Evolutionary conservation across 768 basidiomycete genomes (phyloP), one percentile per base, ranked within the genome.

Genomic region (Boletus huronensis): DNA sequence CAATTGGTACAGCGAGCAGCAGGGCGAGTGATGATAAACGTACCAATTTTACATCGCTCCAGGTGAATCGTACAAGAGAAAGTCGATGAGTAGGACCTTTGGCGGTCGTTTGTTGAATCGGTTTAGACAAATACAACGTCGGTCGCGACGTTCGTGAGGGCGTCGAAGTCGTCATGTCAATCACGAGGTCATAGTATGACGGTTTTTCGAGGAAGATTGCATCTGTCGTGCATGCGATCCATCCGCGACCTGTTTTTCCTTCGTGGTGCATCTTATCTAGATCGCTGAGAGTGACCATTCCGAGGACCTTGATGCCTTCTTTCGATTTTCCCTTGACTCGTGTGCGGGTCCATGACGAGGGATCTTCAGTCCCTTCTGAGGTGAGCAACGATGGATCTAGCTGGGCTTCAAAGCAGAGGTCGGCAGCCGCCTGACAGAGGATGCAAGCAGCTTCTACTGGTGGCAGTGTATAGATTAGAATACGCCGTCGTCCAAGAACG

Each of bases 141-240:
- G 89, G 89, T 45, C 86, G 79, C 21, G 84, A 78, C 16, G 78
- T 75, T 64, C 79, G 83, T 64, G 74, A 78, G 17, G 79, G 81
- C 16, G 83, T 82, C 7, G 80, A 79, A 8, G 87, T 84, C 39
- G 87, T 88, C 45, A 93, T 71, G 69, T 93, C 89, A 55, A 93
- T 84, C 47, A 93, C 72, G 14, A 93, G 76, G 66, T 93, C 91
- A 63, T 91, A 93, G 60, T 82, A 83, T 3, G 80, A 73, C 1
- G 90, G 86, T 66, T 85, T 89, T 58, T 93, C 91, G 41, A 92
- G 74, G 71, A 89, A 93, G 17, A 93, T 81, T 9, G 90, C 84
- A 58, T 93, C 91, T 2, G 91, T 91, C 10, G 91, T 90, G 64
- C 90, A 93, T 31, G 90, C 90, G 50, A 93, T 82, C 90, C 90